Percentiles rank a stretch among this genome's conserved stretches.
These are phyloP conservation scores for Pichia paraexigua DNA, from an alignment of 805 yeast genomes.

Conservation along the genomic window DNA sequence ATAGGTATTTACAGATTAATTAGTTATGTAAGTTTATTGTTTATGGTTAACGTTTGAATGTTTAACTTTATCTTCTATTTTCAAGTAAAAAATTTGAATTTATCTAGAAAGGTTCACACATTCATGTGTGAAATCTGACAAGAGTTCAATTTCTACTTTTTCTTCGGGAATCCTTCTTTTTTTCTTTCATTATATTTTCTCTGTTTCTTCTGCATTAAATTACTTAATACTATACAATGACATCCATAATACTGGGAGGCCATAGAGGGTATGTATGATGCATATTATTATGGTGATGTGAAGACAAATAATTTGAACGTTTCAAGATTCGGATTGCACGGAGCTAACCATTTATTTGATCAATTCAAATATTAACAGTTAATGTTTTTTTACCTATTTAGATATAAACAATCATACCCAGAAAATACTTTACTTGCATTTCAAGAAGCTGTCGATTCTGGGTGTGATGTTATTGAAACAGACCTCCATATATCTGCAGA, in stretches of 20 bases:
- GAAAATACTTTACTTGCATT: conserved; percentile 32
- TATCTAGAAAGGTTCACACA: too few species aligned
- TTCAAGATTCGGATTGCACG: neutral
- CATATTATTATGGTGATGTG: neutral
- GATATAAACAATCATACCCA: conserved; percentile 24
- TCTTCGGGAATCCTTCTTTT: neutral
- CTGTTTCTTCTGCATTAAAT: neutral
- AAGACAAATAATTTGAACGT: neutral
- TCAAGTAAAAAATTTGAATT: neutral
- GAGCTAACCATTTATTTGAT: neutral
- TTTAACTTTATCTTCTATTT: neutral
- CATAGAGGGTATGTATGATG: conserved; percentile 24
- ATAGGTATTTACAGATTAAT: neutral
- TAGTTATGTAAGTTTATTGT: too few species aligned
- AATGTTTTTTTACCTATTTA: neutral
- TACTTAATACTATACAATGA: neutral
- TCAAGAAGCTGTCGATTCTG: conserved; percentile 27
- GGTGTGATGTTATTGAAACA: conserved; percentile 29
- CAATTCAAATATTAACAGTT: neutral
- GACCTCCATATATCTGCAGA: conserved; percentile 33
- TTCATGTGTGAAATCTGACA: too few species aligned
- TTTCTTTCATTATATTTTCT: neutral
- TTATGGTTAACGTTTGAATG: neutral
- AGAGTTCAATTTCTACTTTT: too few species aligned
- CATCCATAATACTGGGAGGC: conserved; percentile 15